Percentiles rank a stretch among this genome's conserved stretches.
These are phyloP conservation scores for Eucalyptus sp. DNA, from an alignment of 345 rosid genomes.

Conservation along the genomic window DNA sequence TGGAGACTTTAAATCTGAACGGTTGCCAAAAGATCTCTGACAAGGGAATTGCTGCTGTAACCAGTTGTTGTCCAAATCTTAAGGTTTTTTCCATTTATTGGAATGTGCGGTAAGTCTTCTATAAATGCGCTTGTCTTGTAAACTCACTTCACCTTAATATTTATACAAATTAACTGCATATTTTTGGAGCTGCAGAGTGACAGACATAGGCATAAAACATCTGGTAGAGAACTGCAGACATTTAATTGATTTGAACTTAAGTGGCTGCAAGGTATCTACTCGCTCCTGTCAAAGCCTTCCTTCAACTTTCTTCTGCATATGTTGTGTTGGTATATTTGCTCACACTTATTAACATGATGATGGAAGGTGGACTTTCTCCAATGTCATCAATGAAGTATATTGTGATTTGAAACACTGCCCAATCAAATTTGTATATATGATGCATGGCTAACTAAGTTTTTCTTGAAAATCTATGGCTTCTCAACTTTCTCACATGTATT, in stretches of 20 bases:
- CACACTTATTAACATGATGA: neutral
- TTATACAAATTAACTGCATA: too few relatives aligned
- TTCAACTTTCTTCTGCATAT: neutral
- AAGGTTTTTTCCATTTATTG: too few relatives aligned
- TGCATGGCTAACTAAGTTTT: neutral
- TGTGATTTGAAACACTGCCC: neutral
- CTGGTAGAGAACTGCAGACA: constrained; percentile 56
- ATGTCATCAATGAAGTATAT: neutral
- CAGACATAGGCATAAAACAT: constrained; percentile 32
- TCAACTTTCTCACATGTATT: neutral
- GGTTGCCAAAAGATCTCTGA: too few relatives aligned
- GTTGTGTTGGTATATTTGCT: neutral
- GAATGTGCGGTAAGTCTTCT: too few relatives aligned
- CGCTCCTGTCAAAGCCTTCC: neutral
- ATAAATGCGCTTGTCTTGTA: too few relatives aligned
- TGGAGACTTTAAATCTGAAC: too few relatives aligned
- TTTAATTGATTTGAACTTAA: constrained; percentile 64
- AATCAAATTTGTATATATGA: neutral
- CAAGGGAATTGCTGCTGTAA: too few relatives aligned
- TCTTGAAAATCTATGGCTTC: neutral
- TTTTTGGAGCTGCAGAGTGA: too few relatives aligned
- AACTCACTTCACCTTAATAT: too few relatives aligned
- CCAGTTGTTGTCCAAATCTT: too few relatives aligned
- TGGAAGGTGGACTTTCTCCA: neutral
- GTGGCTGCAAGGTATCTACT: constrained; percentile 83